A percentile compares a stretch with the other conserved stretches of the same genome.
Evolutionary conservation across 2,329 filamentous ascomycete species (phyloP).

Genomic region (Colletotrichum orchidophilum): DNA sequence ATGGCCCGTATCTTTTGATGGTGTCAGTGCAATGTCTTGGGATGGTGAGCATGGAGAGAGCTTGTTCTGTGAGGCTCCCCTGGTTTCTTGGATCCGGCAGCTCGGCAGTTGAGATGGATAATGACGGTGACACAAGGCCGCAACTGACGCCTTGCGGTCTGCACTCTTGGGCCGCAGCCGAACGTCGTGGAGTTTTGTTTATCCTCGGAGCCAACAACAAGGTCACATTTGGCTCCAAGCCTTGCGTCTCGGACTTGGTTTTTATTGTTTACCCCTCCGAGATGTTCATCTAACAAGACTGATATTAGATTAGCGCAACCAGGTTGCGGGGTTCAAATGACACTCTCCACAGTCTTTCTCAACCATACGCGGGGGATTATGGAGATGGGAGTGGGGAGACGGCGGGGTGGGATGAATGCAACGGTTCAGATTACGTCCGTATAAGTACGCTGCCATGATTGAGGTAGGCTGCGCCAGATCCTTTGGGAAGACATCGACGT

Average conservation of each 20-base stretch:
- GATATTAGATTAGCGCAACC: conserved; percentile 1
- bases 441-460: neutral
- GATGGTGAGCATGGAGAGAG: neutral
- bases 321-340: neutral
- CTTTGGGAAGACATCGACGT: neutral
- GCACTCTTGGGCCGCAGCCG: too few species aligned
- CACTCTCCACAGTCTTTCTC: neutral
- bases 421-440: neutral
- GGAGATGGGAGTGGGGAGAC: neutral
- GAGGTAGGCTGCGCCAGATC: neutral
- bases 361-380: neutral
- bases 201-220: neutral
- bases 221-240: neutral
- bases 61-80: neutral
- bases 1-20: neutral
- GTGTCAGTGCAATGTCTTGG: neutral
- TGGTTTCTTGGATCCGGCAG: neutral
- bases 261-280: neutral
- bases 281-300: conserved; percentile 17
- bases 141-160: too few species aligned
- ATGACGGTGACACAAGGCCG: neutral
- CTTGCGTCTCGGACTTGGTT: neutral
- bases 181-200: neutral
- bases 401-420: neutral
- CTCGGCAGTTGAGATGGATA: neutral